Evolutionary conservation across 805 yeast genomes (phyloP).

Genomic region (Starmerella geochares): DNA sequence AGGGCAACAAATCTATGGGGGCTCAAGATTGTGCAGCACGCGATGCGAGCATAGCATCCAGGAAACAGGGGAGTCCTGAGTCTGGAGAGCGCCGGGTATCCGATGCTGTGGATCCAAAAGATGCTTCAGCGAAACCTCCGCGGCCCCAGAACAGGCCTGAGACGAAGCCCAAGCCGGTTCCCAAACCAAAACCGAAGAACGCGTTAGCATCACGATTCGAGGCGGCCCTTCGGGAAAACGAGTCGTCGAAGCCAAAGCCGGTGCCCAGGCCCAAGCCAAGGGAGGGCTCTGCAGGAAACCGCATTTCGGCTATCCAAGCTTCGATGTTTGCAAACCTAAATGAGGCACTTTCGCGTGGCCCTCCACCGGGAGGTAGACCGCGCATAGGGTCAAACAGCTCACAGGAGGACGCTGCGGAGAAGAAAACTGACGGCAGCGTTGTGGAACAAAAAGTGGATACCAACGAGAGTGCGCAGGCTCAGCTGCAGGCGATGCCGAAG

Average conservation of each 20-base stretch:
- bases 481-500: conserved; percentile 21
- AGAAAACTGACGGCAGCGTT: background rate
- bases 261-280: conserved; percentile 18
- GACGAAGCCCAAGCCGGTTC: conserved; percentile 12
- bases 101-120: conserved; percentile 2
- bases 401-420: background rate
- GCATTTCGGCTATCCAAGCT: conserved; percentile 19
- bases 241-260: conserved; percentile 18
- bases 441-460: background rate
- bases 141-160: conserved; percentile 13
- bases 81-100: background rate
- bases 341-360: conserved; percentile 25
- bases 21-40: too few species aligned
- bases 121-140: background rate
- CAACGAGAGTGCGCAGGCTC: conserved; percentile 21
- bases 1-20: too few species aligned
- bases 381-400: conserved; percentile 8
- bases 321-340: conserved; percentile 24
- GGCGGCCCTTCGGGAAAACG: conserved; percentile 19
- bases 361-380: conserved; percentile 19
- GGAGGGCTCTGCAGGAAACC: conserved; percentile 4
- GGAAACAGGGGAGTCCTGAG: too few species aligned
- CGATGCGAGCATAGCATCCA: too few species aligned
- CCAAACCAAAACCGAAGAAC: conserved; percentile 18
- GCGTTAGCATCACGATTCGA: conserved; percentile 22